A percentile compares a stretch with the other conserved stretches of the same genome.
These are phyloP conservation scores for Dactylellina parvicollis DNA, from an alignment of 2,329 filamentous ascomycete species.

Conservation along the genomic window DNA sequence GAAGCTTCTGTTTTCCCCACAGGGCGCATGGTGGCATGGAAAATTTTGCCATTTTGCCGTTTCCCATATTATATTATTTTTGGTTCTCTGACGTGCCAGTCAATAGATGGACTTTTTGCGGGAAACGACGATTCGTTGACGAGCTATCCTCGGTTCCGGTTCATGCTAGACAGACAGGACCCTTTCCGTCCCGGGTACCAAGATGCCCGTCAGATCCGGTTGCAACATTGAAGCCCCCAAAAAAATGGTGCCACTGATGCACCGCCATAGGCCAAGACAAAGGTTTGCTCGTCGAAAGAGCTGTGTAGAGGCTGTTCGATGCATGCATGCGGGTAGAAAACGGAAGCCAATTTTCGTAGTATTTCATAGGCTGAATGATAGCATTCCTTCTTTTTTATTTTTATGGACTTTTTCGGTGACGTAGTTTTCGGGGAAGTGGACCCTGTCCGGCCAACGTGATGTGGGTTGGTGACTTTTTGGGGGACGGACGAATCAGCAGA, in stretches of 20 bases:
- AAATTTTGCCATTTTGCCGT: conserved; percentile 20
- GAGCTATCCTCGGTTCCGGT: too few species aligned
- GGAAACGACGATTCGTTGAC: too few species aligned
- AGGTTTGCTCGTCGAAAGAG: not conserved
- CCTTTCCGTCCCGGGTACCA: not conserved
- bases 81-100: not conserved
- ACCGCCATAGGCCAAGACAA: not conserved
- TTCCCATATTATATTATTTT: not conserved
- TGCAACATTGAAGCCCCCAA: too few species aligned
- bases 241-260: not conserved
- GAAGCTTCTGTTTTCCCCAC: not conserved
- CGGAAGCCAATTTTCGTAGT: not conserved
- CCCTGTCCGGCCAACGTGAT: conserved; percentile 46
- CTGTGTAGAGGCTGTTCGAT: too few species aligned
- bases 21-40: not conserved
- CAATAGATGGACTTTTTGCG: not conserved
- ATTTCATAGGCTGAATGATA: not conserved
- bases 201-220: too few species aligned
- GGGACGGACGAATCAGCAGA: conserved; percentile 10
- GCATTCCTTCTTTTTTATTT: not conserved
- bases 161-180: too few species aligned
- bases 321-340: not conserved
- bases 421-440: conserved; percentile 6
- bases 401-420: not conserved
- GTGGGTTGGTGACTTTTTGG: conserved; percentile 45